Evolutionary conservation across 257 asterid genomes (phyloP).

Genomic region (Capsicum pubescens): DNA sequence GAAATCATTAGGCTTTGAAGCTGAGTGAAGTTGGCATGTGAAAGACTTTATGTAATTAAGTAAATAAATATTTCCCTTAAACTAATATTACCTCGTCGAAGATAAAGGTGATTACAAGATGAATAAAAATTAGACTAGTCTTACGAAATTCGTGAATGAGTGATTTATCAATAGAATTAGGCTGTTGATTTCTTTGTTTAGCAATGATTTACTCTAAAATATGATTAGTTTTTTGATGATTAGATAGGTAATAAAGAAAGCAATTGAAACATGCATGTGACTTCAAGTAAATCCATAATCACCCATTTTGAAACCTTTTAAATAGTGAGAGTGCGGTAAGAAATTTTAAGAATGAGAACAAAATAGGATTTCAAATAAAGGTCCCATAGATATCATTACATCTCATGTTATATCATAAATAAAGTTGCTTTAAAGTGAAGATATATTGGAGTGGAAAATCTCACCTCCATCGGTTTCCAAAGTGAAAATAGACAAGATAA

Average conservation of each 20-base stretch:
- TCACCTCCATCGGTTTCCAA: constrained; percentile 44
- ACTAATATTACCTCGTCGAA: not conserved
- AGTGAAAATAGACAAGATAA: constrained; percentile 43
- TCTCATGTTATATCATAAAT: constrained; percentile 53
- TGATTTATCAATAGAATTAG: constrained; percentile 12
- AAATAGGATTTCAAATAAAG: constrained; percentile 37
- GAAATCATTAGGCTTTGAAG: constrained; percentile 56
- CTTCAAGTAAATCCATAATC: constrained; percentile 34
- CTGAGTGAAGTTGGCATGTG: constrained; percentile 50
- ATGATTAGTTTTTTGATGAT: constrained; percentile 36
- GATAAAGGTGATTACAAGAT: not conserved
- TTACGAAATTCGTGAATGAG: not conserved
- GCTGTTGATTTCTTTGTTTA: not conserved
- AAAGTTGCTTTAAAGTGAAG: constrained; percentile 57
- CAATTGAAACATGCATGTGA: constrained; percentile 39
- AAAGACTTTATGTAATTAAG: not conserved
- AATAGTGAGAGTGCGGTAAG: constrained; percentile 18
- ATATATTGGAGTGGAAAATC: constrained; percentile 35
- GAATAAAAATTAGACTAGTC: not conserved
- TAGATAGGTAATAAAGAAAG: constrained; percentile 34
- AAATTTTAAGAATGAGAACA: constrained; percentile 29
- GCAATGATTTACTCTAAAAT: constrained; percentile 33
- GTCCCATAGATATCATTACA: constrained; percentile 58
- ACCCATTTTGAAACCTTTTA: constrained; percentile 32
- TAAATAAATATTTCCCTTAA: constrained; percentile 13